Conservation (phyloP, 306 rosid genomes). For the Spatholobus suberectus region DNA sequence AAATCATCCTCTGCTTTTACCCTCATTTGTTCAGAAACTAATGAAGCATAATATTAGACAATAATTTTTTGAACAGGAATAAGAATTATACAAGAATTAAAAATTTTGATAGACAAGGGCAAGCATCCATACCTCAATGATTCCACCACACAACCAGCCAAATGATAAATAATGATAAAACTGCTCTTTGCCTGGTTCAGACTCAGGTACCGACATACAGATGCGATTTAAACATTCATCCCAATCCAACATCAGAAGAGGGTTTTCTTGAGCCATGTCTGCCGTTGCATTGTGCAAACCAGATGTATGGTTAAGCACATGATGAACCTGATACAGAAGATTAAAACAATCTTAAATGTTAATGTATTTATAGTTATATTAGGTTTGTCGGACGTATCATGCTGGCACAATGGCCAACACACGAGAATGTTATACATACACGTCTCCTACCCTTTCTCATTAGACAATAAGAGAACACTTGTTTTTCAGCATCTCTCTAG, state of each 20-base stretch:
- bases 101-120: slow-evolving; percentile 11
- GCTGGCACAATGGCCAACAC: background rate
- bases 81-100: background rate
- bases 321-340: slow-evolving; percentile 75
- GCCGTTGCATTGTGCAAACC: slow-evolving; percentile 94
- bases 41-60: slow-evolving; percentile 17
- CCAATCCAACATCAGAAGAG: slow-evolving; percentile 81
- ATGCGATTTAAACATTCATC: slow-evolving; percentile 74
- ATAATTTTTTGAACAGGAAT: slow-evolving; percentile 10
- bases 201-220: slow-evolving; percentile 75
- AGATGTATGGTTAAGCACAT: slow-evolving; percentile 95
- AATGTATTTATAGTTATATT: background rate
- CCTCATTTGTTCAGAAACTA: slow-evolving; percentile 23
- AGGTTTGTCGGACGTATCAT: background rate
- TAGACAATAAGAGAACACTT: background rate
- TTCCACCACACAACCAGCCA: slow-evolving; percentile 98
- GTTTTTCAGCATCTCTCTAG: background rate
- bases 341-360: slow-evolving; percentile 7
- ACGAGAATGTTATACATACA: background rate
- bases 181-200: slow-evolving; percentile 93
- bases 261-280: slow-evolving; percentile 62
- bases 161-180: slow-evolving; percentile 81
- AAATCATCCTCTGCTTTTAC: background rate
- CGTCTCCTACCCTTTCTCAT: background rate
- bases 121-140: slow-evolving; percentile 76